phyloP scores from a whole-genome alignment of 2,329 filamentous ascomycete species.

The Curvularia eragrostidis region DNA sequence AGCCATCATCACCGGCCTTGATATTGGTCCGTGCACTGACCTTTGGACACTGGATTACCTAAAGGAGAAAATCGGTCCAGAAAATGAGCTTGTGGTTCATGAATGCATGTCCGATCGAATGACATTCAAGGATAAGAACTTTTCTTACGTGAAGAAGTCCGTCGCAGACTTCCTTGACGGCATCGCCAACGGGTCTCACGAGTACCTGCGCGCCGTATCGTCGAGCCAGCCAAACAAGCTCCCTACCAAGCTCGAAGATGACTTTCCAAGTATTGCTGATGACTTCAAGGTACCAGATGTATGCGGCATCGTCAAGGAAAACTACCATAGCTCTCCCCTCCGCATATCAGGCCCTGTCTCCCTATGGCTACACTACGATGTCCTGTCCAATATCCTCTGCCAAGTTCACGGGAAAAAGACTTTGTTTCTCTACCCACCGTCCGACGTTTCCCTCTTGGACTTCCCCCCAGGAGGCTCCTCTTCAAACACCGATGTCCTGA shows the following conservation, averaged over 20 bases:
- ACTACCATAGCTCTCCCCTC: conserved; percentile 77
- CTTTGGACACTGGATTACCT: conserved; percentile 76
- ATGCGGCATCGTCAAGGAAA: conserved; percentile 57
- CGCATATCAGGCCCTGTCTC: conserved; percentile 80
- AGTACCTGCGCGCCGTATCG: conserved; percentile 83
- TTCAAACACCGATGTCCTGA: conserved; percentile 77
- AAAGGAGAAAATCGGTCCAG: conserved; percentile 53
- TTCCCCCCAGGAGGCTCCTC: conserved; percentile 81
- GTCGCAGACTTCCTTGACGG: conserved; percentile 72
- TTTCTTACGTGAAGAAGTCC: conserved; percentile 71
- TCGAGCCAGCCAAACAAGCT: conserved; percentile 69
- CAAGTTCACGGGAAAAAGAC: conserved; percentile 78
- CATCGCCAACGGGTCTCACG: conserved; percentile 62
- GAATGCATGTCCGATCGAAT: conserved; percentile 70
- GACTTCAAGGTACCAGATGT: conserved; percentile 72
- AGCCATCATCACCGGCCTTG: conserved; percentile 67
- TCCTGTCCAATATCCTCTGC: conserved; percentile 86
- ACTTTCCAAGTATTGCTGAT: conserved; percentile 72
- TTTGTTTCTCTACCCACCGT: conserved; percentile 78
- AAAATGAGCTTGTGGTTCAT: conserved; percentile 73
- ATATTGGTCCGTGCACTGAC: conserved; percentile 71
- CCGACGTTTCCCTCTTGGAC: conserved; percentile 71
- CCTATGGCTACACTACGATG: conserved; percentile 93
- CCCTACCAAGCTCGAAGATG: conserved; percentile 71
- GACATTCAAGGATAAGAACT: conserved; percentile 86